Evolutionary conservation across 2,329 filamentous ascomycete species (phyloP), one percentile per base, ranked within the genome.

Genomic region (Epichloe typhina): DNA sequence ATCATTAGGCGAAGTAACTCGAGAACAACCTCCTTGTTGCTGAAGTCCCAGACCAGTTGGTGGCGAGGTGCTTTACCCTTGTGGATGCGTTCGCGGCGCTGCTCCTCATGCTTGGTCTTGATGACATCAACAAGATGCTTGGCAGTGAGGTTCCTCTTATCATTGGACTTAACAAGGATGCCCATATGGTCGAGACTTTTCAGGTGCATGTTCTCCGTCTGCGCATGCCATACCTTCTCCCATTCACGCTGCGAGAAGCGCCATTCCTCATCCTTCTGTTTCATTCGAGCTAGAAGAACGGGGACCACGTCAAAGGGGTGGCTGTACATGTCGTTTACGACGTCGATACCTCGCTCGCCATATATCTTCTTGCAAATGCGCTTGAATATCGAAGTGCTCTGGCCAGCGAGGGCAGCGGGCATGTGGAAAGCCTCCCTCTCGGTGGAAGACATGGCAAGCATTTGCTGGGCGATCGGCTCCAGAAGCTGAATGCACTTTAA

Each of bases 341-440:
- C 89, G 49, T 88, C 83, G 41, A 83, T 81, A 13, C 93, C 93
- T 56, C 82, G 82, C 45, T 95, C 88, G 17, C 90, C 90, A 58
- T 98, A 98, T 12, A 98, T 84, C 71, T 98, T 98, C 77, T 95
- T 96, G 61, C 96, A 85, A 19, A 97, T 88, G 3, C 93, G 86
- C 71, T 94, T 93, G 69, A 96, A 96, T 61, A 98, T 96, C 0
- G 91, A 93, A 55, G 93, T 89, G 67, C 89, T 96, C 61, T 95
- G 89, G 0, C 93, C 91, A 53, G 89, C 90, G 42, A 97, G 80
- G 9, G 87, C 88, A 15, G 80, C 76, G 1, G 88, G 88, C 66
- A 98, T 83, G 54, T 82, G 79, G 68, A 95, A 97, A 8, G 72
- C 73, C 23, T 80, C 75, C 43, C 87, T 75, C 61, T 95, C 89